phyloP scores from a whole-genome alignment of 768 basidiomycete species.

The Sarcodon sp. region DNA sequence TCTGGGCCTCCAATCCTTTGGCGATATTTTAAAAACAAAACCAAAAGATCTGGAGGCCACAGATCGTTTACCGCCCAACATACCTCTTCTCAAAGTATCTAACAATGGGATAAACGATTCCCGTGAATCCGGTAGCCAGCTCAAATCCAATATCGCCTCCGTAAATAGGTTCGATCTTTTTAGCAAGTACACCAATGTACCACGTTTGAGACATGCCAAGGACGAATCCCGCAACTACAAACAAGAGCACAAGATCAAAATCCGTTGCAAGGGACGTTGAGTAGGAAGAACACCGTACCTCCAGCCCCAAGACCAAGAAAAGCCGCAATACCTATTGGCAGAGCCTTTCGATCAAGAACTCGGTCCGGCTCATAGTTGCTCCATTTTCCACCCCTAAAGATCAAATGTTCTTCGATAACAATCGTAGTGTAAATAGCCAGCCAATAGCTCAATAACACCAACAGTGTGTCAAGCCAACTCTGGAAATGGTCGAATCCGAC shows the following conservation, averaged over 20 bases:
- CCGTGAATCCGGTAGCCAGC: constrained; percentile 19
- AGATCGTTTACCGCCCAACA: neutral
- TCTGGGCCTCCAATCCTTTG: too few relatives aligned
- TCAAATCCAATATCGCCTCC: constrained; percentile 26
- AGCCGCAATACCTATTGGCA: constrained; percentile 27
- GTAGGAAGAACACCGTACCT: neutral
- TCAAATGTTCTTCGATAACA: constrained; percentile 35
- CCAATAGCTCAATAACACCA: constrained; percentile 31
- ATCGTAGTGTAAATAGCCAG: constrained; percentile 34
- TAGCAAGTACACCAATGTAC: constrained; percentile 17
- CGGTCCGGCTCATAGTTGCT: constrained; percentile 22
- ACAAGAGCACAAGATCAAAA: neutral
- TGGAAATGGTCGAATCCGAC: constrained; percentile 32
- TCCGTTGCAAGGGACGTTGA: neutral
- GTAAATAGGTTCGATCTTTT: constrained; percentile 10
- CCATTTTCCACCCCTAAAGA: constrained; percentile 28
- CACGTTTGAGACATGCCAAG: constrained; percentile 22
- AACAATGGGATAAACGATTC: constrained; percentile 7
- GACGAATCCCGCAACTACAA: constrained; percentile 20
- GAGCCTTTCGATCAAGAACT: constrained; percentile 16
- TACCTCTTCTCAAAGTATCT: constrained; percentile 7
- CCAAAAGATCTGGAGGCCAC: too few relatives aligned
- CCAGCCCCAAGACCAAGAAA: constrained; percentile 19
- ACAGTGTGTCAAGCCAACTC: constrained; percentile 26
- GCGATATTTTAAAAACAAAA: too few relatives aligned